Conservation (phyloP, 441 rosid genomes). For the Syzygium malaccense region DNA sequence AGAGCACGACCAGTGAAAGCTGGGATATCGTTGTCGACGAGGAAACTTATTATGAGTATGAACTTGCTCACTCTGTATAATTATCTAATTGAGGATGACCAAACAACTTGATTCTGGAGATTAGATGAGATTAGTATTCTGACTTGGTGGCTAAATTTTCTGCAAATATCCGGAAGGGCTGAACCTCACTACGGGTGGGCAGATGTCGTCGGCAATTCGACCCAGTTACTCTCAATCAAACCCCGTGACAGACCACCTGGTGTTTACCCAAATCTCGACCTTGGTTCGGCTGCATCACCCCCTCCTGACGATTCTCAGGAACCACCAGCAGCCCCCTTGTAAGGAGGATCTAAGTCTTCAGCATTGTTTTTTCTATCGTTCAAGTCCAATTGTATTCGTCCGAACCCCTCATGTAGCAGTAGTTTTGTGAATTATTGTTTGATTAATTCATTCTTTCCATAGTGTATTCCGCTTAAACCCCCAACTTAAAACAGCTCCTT, state of each 20-base stretch:
- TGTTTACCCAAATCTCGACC: conserved; percentile 59
- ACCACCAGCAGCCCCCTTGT: conserved; percentile 14
- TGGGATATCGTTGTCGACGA: conserved; percentile 98
- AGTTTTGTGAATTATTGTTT: conserved; percentile 4
- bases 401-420: conserved; percentile 5
- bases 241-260: conserved; percentile 82
- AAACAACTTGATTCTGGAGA: background rate
- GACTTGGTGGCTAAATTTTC: background rate
- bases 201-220: conserved; percentile 87
- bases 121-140: background rate
- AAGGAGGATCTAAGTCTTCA: background rate
- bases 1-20: conserved; percentile 93
- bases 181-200: conserved; percentile 97
- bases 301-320: conserved; percentile 35
- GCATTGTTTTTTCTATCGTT: conserved; percentile 8
- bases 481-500: background rate
- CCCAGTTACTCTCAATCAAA: conserved; percentile 72
- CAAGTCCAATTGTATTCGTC: conserved; percentile 4
- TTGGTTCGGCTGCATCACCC: conserved; percentile 46
- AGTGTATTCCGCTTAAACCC: background rate
- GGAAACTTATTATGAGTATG: conserved; percentile 95
- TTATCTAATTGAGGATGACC: background rate
- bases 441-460: conserved; percentile 48
- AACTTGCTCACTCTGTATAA: background rate
- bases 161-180: conserved; percentile 43